Conservation (phyloP, 2,329 filamentous ascomycete genomes). For the Microsporum audouinii region DNA sequence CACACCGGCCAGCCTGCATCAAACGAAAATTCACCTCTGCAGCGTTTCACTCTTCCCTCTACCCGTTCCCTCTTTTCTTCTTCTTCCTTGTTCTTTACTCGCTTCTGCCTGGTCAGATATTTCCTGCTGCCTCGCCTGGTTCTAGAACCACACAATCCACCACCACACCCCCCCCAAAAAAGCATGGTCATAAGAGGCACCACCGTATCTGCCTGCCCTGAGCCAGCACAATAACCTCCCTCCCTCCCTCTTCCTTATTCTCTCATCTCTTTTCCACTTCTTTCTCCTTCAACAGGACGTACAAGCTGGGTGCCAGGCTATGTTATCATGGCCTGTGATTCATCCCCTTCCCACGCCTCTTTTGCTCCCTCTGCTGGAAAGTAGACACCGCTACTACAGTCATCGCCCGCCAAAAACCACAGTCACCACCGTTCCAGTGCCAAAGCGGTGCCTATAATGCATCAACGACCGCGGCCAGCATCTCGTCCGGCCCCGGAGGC, state of each 20-base stretch:
- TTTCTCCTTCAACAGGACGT: neutral
- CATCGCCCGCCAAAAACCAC: slow-evolving; percentile 9
- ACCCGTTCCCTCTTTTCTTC: neutral
- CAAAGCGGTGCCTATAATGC: slow-evolving; percentile 48
- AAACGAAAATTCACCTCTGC: slow-evolving; percentile 1
- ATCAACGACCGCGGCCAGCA: slow-evolving; percentile 73
- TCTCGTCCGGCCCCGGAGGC: neutral
- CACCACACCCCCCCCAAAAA: neutral
- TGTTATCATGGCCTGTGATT: slow-evolving; percentile 32
- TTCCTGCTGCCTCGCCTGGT: neutral
- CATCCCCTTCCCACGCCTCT: slow-evolving; percentile 19
- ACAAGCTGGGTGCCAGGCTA: neutral
- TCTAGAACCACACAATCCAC: neutral
- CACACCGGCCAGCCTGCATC: neutral
- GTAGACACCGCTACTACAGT: slow-evolving; percentile 12
- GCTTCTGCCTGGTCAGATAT: neutral
- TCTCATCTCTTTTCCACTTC: neutral
- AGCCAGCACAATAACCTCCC: neutral
- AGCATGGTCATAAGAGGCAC: slow-evolving; percentile 1
- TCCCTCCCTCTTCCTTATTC: neutral
- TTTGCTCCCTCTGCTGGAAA: slow-evolving; percentile 28
- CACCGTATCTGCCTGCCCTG: neutral
- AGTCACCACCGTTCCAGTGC: neutral
- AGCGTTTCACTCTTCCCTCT: neutral
- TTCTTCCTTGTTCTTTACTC: neutral